phyloP scores from a whole-genome alignment of 2,329 filamentous ascomycete genomes.

The Pseudogymnoascus pannorum region DNA sequence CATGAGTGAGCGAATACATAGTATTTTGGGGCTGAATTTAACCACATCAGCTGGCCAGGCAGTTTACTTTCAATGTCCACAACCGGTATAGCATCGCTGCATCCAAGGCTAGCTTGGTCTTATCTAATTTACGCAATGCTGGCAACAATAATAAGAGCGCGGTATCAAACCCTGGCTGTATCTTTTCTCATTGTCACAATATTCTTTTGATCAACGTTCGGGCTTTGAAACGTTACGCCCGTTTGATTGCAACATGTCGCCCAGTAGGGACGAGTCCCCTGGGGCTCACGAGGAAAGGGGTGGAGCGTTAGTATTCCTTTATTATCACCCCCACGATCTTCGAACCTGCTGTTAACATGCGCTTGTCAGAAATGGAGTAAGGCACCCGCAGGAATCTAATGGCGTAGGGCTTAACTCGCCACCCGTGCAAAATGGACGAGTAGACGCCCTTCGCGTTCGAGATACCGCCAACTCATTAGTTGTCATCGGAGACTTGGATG shows the following conservation, averaged over 20 bases:
- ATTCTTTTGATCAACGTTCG: not conserved
- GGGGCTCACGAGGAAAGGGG: not conserved
- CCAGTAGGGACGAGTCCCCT: not conserved
- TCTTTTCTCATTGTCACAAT: not conserved
- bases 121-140: conserved; percentile 2
- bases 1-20: not conserved
- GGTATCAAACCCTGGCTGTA: not conserved
- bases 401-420: not conserved
- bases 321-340: not conserved
- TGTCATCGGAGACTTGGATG: conserved; percentile 37
- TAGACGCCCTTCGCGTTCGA: conserved; percentile 14
- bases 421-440: not conserved
- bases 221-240: not conserved
- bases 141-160: not conserved
- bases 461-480: conserved; percentile 39
- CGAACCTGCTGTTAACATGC: not conserved
- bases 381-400: not conserved
- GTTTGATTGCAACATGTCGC: conserved; percentile 1
- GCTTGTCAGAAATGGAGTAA: not conserved
- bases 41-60: not conserved
- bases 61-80: not conserved
- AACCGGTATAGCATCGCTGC: not conserved
- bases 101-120: not conserved
- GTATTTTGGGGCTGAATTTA: not conserved
- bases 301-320: not conserved